A percentile compares a stretch with the other conserved stretches of the same genome.
Conservation (phyloP, 768 basidiomycete genomes). For the Dentipellis sp. region DNA sequence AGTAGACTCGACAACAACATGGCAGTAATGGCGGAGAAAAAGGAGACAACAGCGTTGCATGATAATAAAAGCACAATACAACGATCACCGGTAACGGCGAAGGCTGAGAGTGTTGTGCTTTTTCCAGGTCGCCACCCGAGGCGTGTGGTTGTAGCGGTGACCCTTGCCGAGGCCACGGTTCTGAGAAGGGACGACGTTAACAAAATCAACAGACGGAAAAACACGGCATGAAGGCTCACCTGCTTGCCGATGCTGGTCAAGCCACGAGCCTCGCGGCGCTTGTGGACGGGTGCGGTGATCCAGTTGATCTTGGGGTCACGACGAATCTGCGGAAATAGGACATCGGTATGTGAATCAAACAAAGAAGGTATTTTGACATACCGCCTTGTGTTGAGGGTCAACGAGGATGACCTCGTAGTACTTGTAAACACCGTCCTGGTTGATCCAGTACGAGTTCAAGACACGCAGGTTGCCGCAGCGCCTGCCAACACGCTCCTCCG, state of each 20-base stretch:
- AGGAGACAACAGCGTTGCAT: neutral
- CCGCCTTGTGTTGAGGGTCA: conserved; percentile 90
- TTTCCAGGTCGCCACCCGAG: conserved; percentile 89
- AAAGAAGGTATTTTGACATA: conserved; percentile 29
- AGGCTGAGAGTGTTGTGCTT: conserved; percentile 96
- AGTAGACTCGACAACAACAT: neutral
- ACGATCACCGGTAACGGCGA: conserved; percentile 72
- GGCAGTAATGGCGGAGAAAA: neutral
- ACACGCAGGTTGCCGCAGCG: conserved; percentile 96
- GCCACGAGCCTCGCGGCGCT: conserved; percentile 94
- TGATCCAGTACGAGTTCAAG: conserved; percentile 98
- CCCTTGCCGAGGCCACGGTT: conserved; percentile 98
- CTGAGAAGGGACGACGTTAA: conserved; percentile 26
- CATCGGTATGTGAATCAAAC: conserved; percentile 6
- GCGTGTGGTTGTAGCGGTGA: conserved; percentile 87
- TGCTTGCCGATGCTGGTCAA: conserved; percentile 95
- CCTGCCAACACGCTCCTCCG: conserved; percentile 96
- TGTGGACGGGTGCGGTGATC: conserved; percentile 98
- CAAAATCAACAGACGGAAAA: conserved; percentile 1
- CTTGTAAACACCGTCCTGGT: conserved; percentile 98
- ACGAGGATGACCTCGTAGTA: conserved; percentile 99
- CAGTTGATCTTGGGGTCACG: conserved; percentile 98
- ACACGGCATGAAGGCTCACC: conserved; percentile 32
- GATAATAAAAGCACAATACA: too few relatives aligned
- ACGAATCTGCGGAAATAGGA: conserved; percentile 50